These are phyloP conservation scores for Candida dubliniensis DNA, from an alignment of 1,139 yeast species.

Conservation along the genomic window DNA sequence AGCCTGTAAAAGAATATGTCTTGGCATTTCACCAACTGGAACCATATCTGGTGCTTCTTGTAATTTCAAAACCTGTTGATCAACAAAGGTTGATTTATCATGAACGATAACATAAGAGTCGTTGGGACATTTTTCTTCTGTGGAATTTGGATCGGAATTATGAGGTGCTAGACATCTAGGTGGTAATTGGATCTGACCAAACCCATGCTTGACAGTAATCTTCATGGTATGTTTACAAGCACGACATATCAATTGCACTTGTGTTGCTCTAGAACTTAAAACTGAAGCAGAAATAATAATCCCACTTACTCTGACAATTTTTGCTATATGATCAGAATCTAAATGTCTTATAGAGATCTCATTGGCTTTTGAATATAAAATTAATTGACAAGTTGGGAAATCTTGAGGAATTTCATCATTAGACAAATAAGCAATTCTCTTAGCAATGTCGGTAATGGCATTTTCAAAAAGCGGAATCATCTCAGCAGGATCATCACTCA, in stretches of 20 bases:
- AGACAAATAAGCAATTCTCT: conserved; percentile 66
- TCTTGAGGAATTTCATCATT: conserved; percentile 54
- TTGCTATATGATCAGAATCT: conserved; percentile 85
- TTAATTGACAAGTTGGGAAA: conserved; percentile 82
- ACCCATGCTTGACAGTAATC: conserved; percentile 67
- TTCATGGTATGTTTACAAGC: conserved; percentile 80
- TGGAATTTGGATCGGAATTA: conserved; percentile 30
- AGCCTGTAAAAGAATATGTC: conserved; percentile 84
- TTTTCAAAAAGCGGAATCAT: conserved; percentile 85
- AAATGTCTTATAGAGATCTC: conserved; percentile 76
- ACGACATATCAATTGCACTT: conserved; percentile 82
- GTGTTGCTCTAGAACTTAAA: conserved; percentile 82
- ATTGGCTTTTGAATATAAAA: conserved; percentile 71
- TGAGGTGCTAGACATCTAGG: conserved; percentile 69
- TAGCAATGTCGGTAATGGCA: conserved; percentile 90
- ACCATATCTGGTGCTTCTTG: conserved; percentile 98
- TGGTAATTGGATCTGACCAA: conserved; percentile 80
- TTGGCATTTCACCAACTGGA: conserved; percentile 98
- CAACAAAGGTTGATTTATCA: conserved; percentile 88
- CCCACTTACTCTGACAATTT: conserved; percentile 88
- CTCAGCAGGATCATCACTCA: conserved; percentile 85
- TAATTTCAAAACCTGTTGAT: conserved; percentile 88
- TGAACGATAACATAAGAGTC: conserved; percentile 94
- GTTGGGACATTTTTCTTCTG: conserved; percentile 72
- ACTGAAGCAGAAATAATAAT: conserved; percentile 92